Evolutionary conservation across 805 yeast species (phyloP).

Genomic region (Schwanniomyces yamadae): DNA sequence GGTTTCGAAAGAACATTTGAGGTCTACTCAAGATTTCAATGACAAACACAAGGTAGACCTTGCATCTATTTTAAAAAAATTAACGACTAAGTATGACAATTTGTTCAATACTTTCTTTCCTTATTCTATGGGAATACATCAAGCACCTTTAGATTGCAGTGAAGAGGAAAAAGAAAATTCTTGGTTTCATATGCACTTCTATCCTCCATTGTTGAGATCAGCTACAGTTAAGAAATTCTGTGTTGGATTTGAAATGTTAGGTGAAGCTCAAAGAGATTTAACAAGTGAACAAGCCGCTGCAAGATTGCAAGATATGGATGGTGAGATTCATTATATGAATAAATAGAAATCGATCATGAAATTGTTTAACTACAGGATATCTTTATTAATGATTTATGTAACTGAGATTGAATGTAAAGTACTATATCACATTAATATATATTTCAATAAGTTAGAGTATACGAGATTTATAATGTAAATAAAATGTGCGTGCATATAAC

Average conservation of each 20-base stretch:
- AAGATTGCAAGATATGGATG: conserved; percentile 45
- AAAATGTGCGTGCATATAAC: no score
- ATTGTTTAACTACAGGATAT: no score
- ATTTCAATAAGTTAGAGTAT: no score
- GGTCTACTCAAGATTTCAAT: conserved; percentile 48
- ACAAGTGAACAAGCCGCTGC: conserved; percentile 68
- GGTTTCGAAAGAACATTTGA: conserved; percentile 53
- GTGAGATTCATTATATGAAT: conserved; percentile 34
- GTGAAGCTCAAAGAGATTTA: conserved; percentile 69
- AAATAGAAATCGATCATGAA: conserved; percentile 7
- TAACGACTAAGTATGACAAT: conserved; percentile 70
- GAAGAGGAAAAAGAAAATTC: conserved; percentile 41
- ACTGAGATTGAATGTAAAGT: no score
- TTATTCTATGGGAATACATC: conserved; percentile 81
- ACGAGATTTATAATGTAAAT: no score
- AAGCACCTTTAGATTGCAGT: conserved; percentile 56
- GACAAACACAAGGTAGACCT: conserved; percentile 51
- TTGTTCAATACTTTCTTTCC: conserved; percentile 70
- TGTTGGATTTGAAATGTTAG: conserved; percentile 70
- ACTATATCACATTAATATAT: no score
- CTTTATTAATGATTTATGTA: no score
- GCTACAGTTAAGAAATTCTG: conserved; percentile 75
- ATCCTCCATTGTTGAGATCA: conserved; percentile 72
- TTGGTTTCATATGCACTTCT: conserved; percentile 72
- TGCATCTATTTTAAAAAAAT: conserved; percentile 49